A percentile compares a stretch with the other conserved stretches of the same genome.
These are phyloP conservation scores for Geoglossum cookeanum DNA, from an alignment of 2,329 filamentous ascomycete genomes.

Conservation along the genomic window DNA sequence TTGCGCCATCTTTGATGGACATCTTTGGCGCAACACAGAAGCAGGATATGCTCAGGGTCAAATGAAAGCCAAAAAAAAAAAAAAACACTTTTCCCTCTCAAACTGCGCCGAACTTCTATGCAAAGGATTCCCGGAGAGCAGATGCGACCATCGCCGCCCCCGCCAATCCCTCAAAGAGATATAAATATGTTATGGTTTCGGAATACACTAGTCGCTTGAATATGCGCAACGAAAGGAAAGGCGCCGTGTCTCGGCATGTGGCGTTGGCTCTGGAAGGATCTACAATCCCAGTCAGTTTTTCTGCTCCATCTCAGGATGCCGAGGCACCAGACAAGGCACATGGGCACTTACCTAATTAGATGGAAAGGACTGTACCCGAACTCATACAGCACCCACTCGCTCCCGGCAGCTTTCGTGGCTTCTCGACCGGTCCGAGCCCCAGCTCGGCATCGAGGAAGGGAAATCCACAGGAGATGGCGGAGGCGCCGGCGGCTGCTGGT, in stretches of 20 bases:
- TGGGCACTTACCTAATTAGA: not conserved
- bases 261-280: not conserved
- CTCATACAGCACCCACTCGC: not conserved
- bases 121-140: not conserved
- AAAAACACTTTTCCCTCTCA: not conserved
- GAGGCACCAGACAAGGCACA: not conserved
- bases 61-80: not conserved
- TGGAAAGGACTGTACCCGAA: not conserved
- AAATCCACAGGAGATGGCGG: not conserved
- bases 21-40: not conserved
- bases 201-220: not conserved
- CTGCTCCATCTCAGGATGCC: not conserved
- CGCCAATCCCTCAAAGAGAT: not conserved
- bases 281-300: not conserved
- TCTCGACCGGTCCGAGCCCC: not conserved
- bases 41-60: too few relatives aligned
- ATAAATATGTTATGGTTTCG: not conserved
- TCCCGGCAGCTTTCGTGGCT: not conserved
- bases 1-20: not conserved
- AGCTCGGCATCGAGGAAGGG: not conserved
- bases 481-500: not conserved
- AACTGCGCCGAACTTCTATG: slow-evolving; percentile 1
- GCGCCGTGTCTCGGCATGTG: not conserved
- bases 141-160: not conserved
- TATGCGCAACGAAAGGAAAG: not conserved